A percentile compares a stretch with the other conserved stretches of the same genome.
Conservation (phyloP, 2,329 filamentous ascomycete species). For the Pseudopithomyces maydicus region DNA sequence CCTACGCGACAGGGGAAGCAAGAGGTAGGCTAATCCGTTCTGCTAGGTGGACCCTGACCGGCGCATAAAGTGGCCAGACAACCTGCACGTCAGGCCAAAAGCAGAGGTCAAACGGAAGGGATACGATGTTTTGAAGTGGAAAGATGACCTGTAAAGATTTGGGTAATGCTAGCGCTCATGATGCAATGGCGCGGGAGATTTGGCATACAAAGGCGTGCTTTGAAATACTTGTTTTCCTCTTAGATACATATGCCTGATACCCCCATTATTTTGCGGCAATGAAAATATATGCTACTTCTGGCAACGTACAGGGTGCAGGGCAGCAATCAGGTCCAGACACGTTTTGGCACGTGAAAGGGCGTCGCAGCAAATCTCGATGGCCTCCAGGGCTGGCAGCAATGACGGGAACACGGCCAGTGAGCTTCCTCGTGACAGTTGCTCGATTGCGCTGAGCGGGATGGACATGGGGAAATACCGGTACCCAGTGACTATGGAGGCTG, state of each 20-base stretch:
- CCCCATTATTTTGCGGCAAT: background rate
- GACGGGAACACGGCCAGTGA: background rate
- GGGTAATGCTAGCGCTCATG: background rate
- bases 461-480: background rate
- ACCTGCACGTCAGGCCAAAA: constrained; percentile 2
- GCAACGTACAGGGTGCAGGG: no score
- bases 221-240: background rate
- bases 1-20: background rate
- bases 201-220: background rate
- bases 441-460: background rate
- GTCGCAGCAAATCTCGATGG: background rate
- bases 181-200: background rate
- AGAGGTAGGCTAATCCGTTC: background rate
- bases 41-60: background rate
- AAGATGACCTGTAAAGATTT: background rate
- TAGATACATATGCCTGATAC: background rate
- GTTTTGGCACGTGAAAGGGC: background rate
- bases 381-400: background rate
- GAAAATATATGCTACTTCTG: no score
- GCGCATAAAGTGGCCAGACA: background rate
- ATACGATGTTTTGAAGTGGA: constrained; percentile 11
- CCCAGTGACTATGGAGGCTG: background rate
- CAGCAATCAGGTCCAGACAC: no score
- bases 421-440: background rate
- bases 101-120: background rate